These are phyloP conservation scores for Pistacia integerrima DNA, from an alignment of 345 rosid genomes.

Conservation along the genomic window DNA sequence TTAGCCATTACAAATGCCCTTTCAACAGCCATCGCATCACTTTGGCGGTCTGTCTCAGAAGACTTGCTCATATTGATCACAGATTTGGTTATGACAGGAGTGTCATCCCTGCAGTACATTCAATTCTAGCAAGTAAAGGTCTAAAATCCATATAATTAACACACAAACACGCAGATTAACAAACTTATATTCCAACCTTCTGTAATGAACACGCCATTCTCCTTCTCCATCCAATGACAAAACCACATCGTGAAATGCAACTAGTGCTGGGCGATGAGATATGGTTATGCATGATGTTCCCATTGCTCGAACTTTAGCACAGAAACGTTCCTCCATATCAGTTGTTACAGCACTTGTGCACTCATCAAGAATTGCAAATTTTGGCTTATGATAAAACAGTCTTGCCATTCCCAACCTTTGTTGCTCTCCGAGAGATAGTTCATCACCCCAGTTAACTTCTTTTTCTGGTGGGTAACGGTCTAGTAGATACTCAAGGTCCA, in stretches of 20 bases:
- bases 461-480: conserved; percentile 87
- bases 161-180: conserved; percentile 16
- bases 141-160: not conserved
- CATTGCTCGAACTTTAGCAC: conserved; percentile 95
- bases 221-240: conserved; percentile 99
- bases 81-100: conserved; percentile 48
- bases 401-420: conserved; percentile 99
- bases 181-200: conserved; percentile 56
- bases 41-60: conserved; percentile 69
- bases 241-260: conserved; percentile 95
- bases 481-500: conserved; percentile 88
- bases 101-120: conserved; percentile 61
- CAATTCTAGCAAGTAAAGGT: conserved; percentile 21
- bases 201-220: conserved; percentile 80
- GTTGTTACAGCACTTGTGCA: conserved; percentile 99
- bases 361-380: conserved; percentile 99
- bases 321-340: conserved; percentile 98
- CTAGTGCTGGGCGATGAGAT: conserved; percentile 97
- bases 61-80: conserved; percentile 38
- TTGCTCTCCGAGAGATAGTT: conserved; percentile 96
- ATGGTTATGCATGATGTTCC: conserved; percentile 99
- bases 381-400: conserved; percentile 94
- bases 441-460: conserved; percentile 98
- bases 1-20: conserved; percentile 71
- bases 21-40: conserved; percentile 89